A percentile compares a stretch with the other conserved stretches of the same genome.
These are phyloP conservation scores for Ustilago lituana DNA, from an alignment of 1,284 basidiomycete genomes.

Conservation along the genomic window DNA sequence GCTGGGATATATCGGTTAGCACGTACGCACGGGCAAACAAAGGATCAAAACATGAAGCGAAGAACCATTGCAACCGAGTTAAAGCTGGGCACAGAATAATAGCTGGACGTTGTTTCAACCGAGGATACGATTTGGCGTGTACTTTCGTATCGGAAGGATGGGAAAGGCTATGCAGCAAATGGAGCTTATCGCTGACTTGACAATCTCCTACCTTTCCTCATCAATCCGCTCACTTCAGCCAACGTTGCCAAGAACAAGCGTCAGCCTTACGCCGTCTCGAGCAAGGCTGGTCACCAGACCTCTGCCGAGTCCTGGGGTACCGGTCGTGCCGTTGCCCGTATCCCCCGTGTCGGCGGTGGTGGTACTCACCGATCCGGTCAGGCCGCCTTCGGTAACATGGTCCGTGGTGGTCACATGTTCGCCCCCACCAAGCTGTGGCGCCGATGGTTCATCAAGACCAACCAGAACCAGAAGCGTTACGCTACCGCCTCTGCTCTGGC, in stretches of 20 bases:
- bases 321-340: constrained; percentile 99
- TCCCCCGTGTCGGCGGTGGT: constrained; percentile 98
- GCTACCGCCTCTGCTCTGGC: constrained; percentile 97
- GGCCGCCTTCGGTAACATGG: constrained; percentile 86
- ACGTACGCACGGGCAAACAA: no score
- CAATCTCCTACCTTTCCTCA: not conserved
- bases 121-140: no score
- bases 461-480: constrained; percentile 99
- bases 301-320: constrained; percentile 99
- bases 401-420: constrained; percentile 95
- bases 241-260: constrained; percentile 98
- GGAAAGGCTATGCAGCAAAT: no score
- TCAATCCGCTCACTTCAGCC: constrained; percentile 72
- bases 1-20: not conserved
- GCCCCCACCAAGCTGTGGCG: constrained; percentile 99
- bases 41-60: no score
- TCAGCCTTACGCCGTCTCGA: constrained; percentile 95
- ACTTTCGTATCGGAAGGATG: no score
- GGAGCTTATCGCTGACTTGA: constrained; percentile 11
- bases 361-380: constrained; percentile 97
- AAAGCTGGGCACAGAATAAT: no score
- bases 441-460: constrained; percentile 99
- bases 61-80: no score
- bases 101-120: no score
- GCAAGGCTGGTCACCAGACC: constrained; percentile 99